These are phyloP conservation scores for Abrus pulchellus DNA, from an alignment of 306 rosid genomes.

Conservation along the genomic window DNA sequence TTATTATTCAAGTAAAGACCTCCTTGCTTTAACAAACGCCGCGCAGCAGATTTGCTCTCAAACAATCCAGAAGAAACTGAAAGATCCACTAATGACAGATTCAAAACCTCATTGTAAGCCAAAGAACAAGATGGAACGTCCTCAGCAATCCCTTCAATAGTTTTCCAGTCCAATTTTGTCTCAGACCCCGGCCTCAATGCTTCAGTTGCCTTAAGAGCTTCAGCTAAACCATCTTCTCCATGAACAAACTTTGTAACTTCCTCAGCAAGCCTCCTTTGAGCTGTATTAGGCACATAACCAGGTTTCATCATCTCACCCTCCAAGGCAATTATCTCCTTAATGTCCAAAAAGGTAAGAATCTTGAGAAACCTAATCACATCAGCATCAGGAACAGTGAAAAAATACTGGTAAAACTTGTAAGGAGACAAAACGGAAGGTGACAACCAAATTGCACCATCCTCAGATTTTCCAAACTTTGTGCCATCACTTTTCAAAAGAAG, in stretches of 20 bases:
- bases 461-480: constrained; percentile 92
- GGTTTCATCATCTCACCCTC: constrained; percentile 70
- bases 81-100: constrained; percentile 76
- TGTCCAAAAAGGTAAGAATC: constrained; percentile 79
- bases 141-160: constrained; percentile 87
- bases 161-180: constrained; percentile 87
- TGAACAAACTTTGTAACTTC: constrained; percentile 91
- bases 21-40: constrained; percentile 91
- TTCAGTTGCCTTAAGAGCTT: constrained; percentile 89
- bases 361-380: constrained; percentile 87
- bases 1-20: constrained; percentile 90
- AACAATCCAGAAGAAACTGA: constrained; percentile 88
- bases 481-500: constrained; percentile 91
- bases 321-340: constrained; percentile 68
- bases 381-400: constrained; percentile 81
- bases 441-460: constrained; percentile 94
- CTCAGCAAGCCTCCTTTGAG: constrained; percentile 85
- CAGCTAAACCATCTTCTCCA: constrained; percentile 81
- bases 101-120: constrained; percentile 71
- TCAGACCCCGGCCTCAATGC: constrained; percentile 92
- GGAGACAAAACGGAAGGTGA: constrained; percentile 75
- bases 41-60: constrained; percentile 88
- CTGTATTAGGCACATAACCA: constrained; percentile 78
- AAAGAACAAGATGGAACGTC: constrained; percentile 87
- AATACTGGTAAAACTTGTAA: constrained; percentile 89